Evolutionary conservation across 495 filamentous ascomycete species (phyloP), one percentile per base, ranked within the genome.

Genomic region (Terfezia claveryi): DNA sequence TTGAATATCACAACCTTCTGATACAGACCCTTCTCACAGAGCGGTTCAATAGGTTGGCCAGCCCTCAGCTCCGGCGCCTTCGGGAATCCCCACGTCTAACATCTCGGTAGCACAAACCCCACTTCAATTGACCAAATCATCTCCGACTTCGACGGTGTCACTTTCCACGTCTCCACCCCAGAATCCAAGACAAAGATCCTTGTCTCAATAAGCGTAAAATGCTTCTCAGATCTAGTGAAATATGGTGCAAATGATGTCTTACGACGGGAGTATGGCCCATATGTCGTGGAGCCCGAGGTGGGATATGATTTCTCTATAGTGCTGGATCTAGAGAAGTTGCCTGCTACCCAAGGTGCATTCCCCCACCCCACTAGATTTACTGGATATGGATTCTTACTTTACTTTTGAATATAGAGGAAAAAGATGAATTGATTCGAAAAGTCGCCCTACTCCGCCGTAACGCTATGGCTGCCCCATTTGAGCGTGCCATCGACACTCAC

Each of bases 1-100:
- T 99, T 63, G 91, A 99, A 67, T 99, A 99, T 68, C 91, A 96
- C 67, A 99, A 99, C 71, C 87, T 92, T 56, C 75, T 96, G 64
- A 94, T 99, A 66, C 85, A 94, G 71, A 83, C 87, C 55, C 79
- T 96, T 61, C 80, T 99, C 59, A 92, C 82, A 56, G 91, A 99
- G 72, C 83, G 91, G 60, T 89, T 96, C 71, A 81, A 83, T 46
- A 85, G 85, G 87, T 91, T 76, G 60, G 66, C 53, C 53, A 49
- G 38, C 59, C 54, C 53, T 50, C 55, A 52, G 59, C 56, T 61
- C 56, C 20, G 38, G 10, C 49, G 37, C 16, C 23, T 51, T 11
- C 50, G 27, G 27, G 27, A 32, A 32, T 32, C 27, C 7, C 27
- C 27, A 32, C 27, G 51, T 32, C 49, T 54, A 46, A 23, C 49